Evolutionary conservation across 805 yeast genomes (phyloP), one percentile per base, ranked within the genome.

Genomic region (Barnettozyma sucrosica): DNA sequence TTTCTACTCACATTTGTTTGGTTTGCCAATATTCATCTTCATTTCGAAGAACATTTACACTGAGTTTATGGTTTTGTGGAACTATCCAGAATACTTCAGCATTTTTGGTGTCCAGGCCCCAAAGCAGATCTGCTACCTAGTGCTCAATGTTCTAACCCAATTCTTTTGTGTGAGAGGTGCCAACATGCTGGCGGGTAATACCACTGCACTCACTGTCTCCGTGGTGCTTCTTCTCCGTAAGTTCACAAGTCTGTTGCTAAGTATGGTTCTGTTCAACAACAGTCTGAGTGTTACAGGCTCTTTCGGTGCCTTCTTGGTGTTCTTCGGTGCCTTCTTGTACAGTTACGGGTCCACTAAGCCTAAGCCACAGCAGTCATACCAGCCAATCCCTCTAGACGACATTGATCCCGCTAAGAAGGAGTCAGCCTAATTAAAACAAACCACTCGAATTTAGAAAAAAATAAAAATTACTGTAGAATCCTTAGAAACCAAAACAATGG

Each of bases 151-250:
- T 16, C 14, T 70, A 1, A 77, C 86, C 0, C 88, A 82, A 61
- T 70, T 75, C 53, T 44, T 79, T 4, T 85, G 95, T 58, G 78
- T 82, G 2, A 65, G 76, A 11, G 89, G 92, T 5, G 92, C 85
- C 11, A 83, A 81, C 57, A 69, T 69, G 56, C 65, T 85, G 21
- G 79, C 82, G 0, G 77, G 83, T 18, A 61, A 61, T 7, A 72
- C 82, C 1, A 69, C 76, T n/a, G 83, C 90, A 0, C 60, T 85
- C 38, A 80, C 87, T 0, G 76, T 85, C 2, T 74, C 81, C 0
- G 76, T 85, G 11, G 76, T 81, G 0, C 66, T 85, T 23, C 68
- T 81, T 32, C 61, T 83, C 10, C 70, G 93, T 42, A 82, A 84
- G 61, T 77, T 84, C 50, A 62, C 74, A 9, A 80, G 87, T 47